These are phyloP conservation scores for Colletotrichum ledebouriae DNA, from an alignment of 2,329 filamentous ascomycete genomes.

Conservation along the genomic window DNA sequence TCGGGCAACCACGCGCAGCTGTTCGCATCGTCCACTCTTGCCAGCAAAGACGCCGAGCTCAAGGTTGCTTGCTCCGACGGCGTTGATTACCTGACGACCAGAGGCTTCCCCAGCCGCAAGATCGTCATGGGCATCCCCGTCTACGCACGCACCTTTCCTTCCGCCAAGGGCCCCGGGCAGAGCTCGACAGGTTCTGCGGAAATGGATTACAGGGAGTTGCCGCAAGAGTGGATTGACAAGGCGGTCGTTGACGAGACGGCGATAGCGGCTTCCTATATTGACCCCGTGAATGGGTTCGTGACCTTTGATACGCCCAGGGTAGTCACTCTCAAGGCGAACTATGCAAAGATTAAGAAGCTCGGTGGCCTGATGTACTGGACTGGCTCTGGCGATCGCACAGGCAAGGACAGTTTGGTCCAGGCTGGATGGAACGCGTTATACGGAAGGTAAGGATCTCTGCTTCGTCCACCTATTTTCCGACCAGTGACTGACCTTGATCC, in stretches of 20 bases:
- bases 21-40: conserved; percentile 49
- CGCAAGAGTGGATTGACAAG: conserved; percentile 60
- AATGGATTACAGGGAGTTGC: conserved; percentile 74
- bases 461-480: background rate
- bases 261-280: conserved; percentile 71
- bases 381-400: conserved; percentile 69
- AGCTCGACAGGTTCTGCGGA: conserved; percentile 62
- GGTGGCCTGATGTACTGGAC: conserved; percentile 80
- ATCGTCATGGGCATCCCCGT: conserved; percentile 73
- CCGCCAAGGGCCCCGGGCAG: conserved; percentile 66
- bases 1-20: conserved; percentile 76
- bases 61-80: conserved; percentile 66
- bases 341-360: conserved; percentile 66
- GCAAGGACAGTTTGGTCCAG: conserved; percentile 68
- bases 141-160: conserved; percentile 73
- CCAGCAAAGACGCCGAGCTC: conserved; percentile 47
- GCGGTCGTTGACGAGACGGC: conserved; percentile 62
- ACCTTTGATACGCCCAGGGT: conserved; percentile 74
- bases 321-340: conserved; percentile 72
- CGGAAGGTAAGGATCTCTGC: conserved; percentile 5
- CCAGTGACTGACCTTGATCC: background rate
- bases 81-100: conserved; percentile 65
- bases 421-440: conserved; percentile 68
- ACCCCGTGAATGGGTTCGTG: conserved; percentile 65
- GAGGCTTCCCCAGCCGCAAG: conserved; percentile 69